phyloP scores from a whole-genome alignment of 2,329 filamentous ascomycete genomes.

The Talaromyces funiculosus region DNA sequence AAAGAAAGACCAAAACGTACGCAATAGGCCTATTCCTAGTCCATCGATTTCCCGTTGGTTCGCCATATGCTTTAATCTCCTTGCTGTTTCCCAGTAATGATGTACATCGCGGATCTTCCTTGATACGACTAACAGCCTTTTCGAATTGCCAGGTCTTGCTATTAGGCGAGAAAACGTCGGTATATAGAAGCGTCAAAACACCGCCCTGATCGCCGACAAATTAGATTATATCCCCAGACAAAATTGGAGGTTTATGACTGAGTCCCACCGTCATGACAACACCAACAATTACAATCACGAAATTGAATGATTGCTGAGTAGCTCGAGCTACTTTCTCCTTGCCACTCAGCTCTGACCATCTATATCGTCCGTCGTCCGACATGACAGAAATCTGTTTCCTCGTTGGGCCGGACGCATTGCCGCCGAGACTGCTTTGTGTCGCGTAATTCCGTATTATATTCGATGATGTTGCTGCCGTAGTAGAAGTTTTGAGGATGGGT shows the following conservation, averaged over 20 bases:
- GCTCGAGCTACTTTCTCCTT: constrained; percentile 77
- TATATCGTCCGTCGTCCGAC: constrained; percentile 76
- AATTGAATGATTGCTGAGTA: constrained; percentile 86
- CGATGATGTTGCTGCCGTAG: constrained; percentile 3
- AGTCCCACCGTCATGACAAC: constrained; percentile 64
- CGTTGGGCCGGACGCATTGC: constrained; percentile 41
- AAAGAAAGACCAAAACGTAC: constrained; percentile 22
- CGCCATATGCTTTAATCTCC: constrained; percentile 75
- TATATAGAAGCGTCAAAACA: constrained; percentile 73
- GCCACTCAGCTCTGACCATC: constrained; percentile 70
- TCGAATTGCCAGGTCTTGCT: constrained; percentile 88
- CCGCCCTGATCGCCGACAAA: constrained; percentile 50
- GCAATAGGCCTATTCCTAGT: constrained; percentile 57
- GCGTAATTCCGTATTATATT: constrained; percentile 43
- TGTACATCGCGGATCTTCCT: constrained; percentile 63
- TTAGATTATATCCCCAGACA: neutral
- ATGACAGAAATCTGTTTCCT: constrained; percentile 72
- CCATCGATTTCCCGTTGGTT: constrained; percentile 77
- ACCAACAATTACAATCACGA: constrained; percentile 69
- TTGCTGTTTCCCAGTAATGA: constrained; percentile 68
- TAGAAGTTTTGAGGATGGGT: constrained; percentile 1
- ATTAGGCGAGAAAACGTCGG: constrained; percentile 76
- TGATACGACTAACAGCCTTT: constrained; percentile 73
- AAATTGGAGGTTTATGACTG: neutral
- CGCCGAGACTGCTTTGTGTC: constrained; percentile 48